Conservation (phyloP, 257 asterid genomes). For the Fraxinus americana region DNA sequence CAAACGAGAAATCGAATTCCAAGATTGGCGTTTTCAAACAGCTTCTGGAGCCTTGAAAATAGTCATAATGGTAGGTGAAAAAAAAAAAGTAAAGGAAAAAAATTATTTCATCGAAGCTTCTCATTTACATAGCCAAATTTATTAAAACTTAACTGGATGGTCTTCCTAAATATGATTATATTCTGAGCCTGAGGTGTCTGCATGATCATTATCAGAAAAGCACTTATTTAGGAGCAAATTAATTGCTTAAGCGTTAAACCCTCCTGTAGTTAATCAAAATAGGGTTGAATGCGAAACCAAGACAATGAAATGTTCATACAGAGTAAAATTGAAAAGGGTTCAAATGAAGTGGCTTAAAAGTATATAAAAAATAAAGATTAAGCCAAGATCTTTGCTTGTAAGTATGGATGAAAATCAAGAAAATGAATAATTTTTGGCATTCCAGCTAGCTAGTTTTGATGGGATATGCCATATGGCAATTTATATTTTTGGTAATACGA, state of each 20-base stretch:
- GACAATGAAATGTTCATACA: constrained; percentile 24
- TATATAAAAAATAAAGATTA: constrained; percentile 10
- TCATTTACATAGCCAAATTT: neutral
- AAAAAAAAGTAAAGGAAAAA: neutral
- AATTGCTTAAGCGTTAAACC: constrained; percentile 76
- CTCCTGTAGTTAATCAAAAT: constrained; percentile 42
- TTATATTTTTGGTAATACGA: constrained; percentile 11
- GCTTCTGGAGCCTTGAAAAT: neutral
- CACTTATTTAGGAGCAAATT: constrained; percentile 38
- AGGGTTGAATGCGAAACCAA: constrained; percentile 21
- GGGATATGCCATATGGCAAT: constrained; percentile 13
- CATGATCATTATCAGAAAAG: constrained; percentile 26
- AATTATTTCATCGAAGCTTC: constrained; percentile 13
- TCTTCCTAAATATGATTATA: constrained; percentile 29
- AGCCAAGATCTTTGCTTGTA: constrained; percentile 56
- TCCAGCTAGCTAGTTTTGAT: neutral
- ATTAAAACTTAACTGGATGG: constrained; percentile 22
- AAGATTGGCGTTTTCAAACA: neutral
- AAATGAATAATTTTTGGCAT: neutral
- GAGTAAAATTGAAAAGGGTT: constrained; percentile 21
- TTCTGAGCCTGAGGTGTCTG: constrained; percentile 17
- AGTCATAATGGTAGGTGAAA: neutral
- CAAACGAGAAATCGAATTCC: neutral
- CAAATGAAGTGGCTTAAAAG: constrained; percentile 62
- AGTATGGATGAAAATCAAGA: constrained; percentile 35